Percentiles rank a stretch among this genome's conserved stretches.
phyloP scores from a whole-genome alignment of 768 basidiomycete species.

The Cystobasidiopsis lactophilus region DNA sequence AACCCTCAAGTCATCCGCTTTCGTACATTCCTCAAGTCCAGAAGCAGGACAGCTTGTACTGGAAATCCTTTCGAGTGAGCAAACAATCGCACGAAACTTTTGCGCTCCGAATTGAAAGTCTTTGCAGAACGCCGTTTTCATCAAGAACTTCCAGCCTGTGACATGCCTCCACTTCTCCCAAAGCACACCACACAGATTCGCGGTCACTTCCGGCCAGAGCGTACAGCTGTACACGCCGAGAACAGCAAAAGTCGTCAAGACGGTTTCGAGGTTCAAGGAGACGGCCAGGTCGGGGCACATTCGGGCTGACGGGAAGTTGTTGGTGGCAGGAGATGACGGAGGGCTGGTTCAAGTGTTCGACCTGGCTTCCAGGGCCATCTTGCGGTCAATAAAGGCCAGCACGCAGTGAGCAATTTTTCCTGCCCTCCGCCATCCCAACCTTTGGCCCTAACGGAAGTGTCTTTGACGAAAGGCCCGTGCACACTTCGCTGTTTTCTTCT shows the following conservation, averaged over 20 bases:
- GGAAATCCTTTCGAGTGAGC: too few relatives aligned
- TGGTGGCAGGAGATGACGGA: slow-evolving; percentile 85
- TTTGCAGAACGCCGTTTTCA: slow-evolving; percentile 30
- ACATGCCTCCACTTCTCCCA: slow-evolving; percentile 82
- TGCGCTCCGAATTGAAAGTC: too few relatives aligned
- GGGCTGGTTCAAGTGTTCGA: slow-evolving; percentile 82
- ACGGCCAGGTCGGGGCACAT: slow-evolving; percentile 74
- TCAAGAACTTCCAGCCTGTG: slow-evolving; percentile 91
- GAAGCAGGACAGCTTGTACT: too few relatives aligned
- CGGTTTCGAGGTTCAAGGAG: slow-evolving; percentile 90
- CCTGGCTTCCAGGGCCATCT: slow-evolving; percentile 72
- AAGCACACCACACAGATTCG: slow-evolving; percentile 73
- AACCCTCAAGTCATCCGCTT: too few relatives aligned
- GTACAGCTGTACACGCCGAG: slow-evolving; percentile 90
- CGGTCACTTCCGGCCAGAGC: slow-evolving; percentile 78
- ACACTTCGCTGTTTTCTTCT: slow-evolving; percentile 77
- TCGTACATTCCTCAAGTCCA: too few relatives aligned
- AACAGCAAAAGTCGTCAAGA: slow-evolving; percentile 89
- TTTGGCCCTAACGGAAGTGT: neutral
- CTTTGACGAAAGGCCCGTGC: slow-evolving; percentile 39
- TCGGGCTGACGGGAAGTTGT: slow-evolving; percentile 75
- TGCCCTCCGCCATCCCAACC: neutral
- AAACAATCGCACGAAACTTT: too few relatives aligned
- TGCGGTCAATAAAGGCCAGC: slow-evolving; percentile 76
- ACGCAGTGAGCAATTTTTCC: slow-evolving; percentile 48